Evolutionary conservation across 2,329 filamentous ascomycete species (phyloP).

Genomic region (Chrysosporium queenslandicum): DNA sequence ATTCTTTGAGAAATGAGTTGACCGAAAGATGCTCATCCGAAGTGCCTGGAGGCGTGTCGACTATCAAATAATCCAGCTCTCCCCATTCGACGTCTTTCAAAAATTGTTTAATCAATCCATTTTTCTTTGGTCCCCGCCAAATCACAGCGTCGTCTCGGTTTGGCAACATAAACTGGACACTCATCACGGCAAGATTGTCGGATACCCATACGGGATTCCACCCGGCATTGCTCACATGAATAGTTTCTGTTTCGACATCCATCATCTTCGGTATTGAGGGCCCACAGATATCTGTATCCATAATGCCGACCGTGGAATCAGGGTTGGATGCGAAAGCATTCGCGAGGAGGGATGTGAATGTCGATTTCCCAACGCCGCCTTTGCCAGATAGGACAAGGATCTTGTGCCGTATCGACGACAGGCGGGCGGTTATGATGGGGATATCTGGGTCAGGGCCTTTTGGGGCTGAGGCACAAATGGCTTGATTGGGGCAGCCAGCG

Average conservation of each 20-base stretch:
- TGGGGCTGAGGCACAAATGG: constrained; percentile 84
- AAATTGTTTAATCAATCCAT: constrained; percentile 95
- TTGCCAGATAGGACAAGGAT: constrained; percentile 88
- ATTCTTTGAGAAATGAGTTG: constrained; percentile 81
- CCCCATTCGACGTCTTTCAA: constrained; percentile 98
- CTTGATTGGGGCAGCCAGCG: constrained; percentile 89
- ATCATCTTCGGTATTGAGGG: constrained; percentile 98
- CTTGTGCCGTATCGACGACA: constrained; percentile 77
- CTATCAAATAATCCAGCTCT: constrained; percentile 80
- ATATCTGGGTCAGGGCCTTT: constrained; percentile 96
- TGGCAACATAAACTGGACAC: constrained; percentile 95
- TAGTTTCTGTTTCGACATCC: constrained; percentile 86
- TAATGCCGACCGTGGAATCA: constrained; percentile 73
- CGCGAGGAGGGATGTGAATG: constrained; percentile 77
- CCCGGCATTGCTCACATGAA: constrained; percentile 77
- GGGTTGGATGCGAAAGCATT: constrained; percentile 81
- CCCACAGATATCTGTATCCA: constrained; percentile 97
- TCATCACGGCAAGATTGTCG: constrained; percentile 93
- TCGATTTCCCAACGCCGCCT: constrained; percentile 93
- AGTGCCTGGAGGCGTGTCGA: constrained; percentile 92
- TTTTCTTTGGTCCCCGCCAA: constrained; percentile 97
- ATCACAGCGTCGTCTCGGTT: constrained; percentile 91
- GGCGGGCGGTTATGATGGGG: constrained; percentile 70
- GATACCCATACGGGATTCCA: constrained; percentile 95
- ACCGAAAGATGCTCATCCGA: constrained; percentile 92